Evolutionary conservation across 2,329 filamentous ascomycete genomes (phyloP).

Genomic region (Fusarium sp.): DNA sequence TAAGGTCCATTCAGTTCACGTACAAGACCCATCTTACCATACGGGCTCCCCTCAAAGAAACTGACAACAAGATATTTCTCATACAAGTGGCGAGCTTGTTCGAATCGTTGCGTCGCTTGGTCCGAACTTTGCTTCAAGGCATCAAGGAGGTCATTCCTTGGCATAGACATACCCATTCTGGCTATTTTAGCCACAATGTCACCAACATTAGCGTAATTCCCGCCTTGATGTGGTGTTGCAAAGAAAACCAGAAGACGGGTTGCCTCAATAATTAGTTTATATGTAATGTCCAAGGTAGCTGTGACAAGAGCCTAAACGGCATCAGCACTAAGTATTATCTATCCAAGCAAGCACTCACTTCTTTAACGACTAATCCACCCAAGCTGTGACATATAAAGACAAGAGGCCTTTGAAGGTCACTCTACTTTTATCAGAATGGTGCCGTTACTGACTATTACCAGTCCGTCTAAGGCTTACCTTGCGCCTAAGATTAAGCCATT

Average conservation of each 20-base stretch:
- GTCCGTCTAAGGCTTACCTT: neutral
- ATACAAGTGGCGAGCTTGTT: neutral
- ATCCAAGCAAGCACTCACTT: neutral
- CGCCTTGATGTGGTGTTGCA: neutral
- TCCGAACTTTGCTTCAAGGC: neutral
- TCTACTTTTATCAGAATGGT: neutral
- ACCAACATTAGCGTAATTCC: neutral
- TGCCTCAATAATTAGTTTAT: neutral
- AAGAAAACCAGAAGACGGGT: neutral
- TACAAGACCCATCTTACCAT: too few relatives aligned
- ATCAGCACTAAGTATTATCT: neutral
- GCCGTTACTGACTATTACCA: neutral
- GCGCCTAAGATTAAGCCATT: neutral
- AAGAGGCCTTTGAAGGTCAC: neutral
- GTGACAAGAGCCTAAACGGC: neutral
- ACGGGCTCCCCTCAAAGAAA: too few relatives aligned
- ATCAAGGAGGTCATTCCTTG: neutral
- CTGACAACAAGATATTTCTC: neutral
- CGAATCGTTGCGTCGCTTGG: neutral
- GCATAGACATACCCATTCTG: neutral
- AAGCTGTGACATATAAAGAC: neutral
- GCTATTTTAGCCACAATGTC: neutral
- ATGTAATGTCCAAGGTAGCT: neutral
- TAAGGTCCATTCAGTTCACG: too few relatives aligned
- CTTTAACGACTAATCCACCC: neutral